Base-by-base conservation (phyloP, 1,284 basidiomycete genomes). In the Pseudozyma thailandica region DNA sequence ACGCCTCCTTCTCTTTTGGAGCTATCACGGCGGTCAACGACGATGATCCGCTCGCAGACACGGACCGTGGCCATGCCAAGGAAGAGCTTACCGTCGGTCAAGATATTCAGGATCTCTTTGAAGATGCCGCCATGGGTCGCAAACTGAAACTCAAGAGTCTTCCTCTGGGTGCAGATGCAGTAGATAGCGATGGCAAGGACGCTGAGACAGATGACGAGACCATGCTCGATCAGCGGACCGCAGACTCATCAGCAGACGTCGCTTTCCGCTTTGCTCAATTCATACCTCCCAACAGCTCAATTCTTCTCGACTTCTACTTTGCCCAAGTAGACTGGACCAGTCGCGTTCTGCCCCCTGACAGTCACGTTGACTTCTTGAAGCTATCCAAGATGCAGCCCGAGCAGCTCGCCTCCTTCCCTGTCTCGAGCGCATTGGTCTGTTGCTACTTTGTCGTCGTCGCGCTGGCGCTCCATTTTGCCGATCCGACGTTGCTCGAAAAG, bases 391-490 rank as follows among this genome's bases (percentile, higher is more conserved):
- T 80, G 46, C 58, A 73, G 31, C 52, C 68, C 15, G 66, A 70
- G 21, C 61, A 75, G 37, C 44, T 64, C 16, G 74, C 75, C 4
- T 60, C 77, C 3, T 61, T 62, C 20, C 56, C 64, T 30, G 55
- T 78, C 28, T 69, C 77, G 21, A 72, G 72, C 18, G 63, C 75
- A n/a, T 55, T 71, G 42, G 59, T 81, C 35, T 75, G 71, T 25
- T 64, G 75, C 41, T 74, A 77, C 46, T 75, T 79, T 46, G 72
- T 81, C 59, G 74, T 81, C 33, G 52, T 81, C 15, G 77, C 76
- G 28, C 50, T 80, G 28, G 70, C 79, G 0, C 65, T 79, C 25
- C 79, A 81, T 44, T 70, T 78, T n/a, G 57, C 74, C 16, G 62
- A 74, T 27, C 38, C 69, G 2, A 9, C 48, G 3, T 27, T 70